Evolutionary conservation across 768 basidiomycete species (phyloP).

Genomic region (Rubroboletus satanas): DNA sequence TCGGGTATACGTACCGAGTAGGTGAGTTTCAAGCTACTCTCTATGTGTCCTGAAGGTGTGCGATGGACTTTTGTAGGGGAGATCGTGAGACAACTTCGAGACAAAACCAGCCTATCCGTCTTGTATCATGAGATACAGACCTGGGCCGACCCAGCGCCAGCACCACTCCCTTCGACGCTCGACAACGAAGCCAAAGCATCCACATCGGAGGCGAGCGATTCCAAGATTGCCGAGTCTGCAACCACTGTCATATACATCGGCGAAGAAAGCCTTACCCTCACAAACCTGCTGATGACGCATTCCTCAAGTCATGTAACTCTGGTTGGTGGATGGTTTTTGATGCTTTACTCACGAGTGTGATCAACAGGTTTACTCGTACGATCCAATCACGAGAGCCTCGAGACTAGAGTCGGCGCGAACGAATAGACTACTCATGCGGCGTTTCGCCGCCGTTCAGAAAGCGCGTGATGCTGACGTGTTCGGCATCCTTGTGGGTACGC

Average conservation of each 20-base stretch:
- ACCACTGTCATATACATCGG: constrained; percentile 60
- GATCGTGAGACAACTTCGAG: constrained; percentile 14
- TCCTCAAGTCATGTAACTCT: constrained; percentile 53
- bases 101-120: constrained; percentile 30
- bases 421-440: constrained; percentile 83
- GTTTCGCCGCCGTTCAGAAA: constrained; percentile 82
- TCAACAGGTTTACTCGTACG: constrained; percentile 72
- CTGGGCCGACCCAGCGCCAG: constrained; percentile 17
- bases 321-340: neutral
- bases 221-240: neutral
- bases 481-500: constrained; percentile 91
- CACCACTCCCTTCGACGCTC: neutral
- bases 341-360: neutral
- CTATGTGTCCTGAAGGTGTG: neutral
- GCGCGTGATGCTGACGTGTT: constrained; percentile 92
- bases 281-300: constrained; percentile 85
- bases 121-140: constrained; percentile 37
- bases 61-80: constrained; percentile 10
- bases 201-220: neutral
- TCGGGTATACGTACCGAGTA: constrained; percentile 66
- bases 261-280: constrained; percentile 71
- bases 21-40: constrained; percentile 37
- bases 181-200: neutral
- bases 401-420: constrained; percentile 63
- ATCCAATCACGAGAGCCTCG: constrained; percentile 48